These are phyloP conservation scores for Aspergillus pseudoterreus DNA, from an alignment of 2,329 filamentous ascomycete genomes.

Conservation along the genomic window DNA sequence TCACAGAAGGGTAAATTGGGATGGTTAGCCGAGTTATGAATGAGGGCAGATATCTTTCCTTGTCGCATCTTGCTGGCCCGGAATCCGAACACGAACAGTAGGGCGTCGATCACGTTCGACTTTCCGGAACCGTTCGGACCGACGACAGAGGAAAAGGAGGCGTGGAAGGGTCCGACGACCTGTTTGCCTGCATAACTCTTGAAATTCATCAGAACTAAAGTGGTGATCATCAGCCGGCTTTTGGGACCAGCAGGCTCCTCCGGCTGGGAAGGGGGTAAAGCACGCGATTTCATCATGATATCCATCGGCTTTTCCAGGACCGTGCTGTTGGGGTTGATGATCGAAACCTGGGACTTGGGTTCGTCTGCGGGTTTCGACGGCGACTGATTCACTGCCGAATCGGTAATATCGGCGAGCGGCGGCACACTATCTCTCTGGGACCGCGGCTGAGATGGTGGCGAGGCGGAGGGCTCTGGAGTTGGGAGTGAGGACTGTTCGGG, in stretches of 20 bases:
- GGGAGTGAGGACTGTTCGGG: slow-evolving; percentile 41
- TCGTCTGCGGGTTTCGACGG: slow-evolving; percentile 40
- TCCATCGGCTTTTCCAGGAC: slow-evolving; percentile 87
- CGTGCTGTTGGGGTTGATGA: slow-evolving; percentile 72
- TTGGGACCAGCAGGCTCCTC: slow-evolving; percentile 75
- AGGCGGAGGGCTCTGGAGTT: slow-evolving; percentile 52
- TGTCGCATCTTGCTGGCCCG: slow-evolving; percentile 99
- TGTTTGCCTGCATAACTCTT: slow-evolving; percentile 97
- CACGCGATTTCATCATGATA: slow-evolving; percentile 83
- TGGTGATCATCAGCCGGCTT: slow-evolving; percentile 85
- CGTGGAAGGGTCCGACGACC: slow-evolving; percentile 93
- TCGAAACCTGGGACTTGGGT: slow-evolving; percentile 51
- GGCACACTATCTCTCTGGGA: slow-evolving; percentile 46
- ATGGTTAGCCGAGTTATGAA: slow-evolving; percentile 89
- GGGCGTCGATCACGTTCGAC: slow-evolving; percentile 96
- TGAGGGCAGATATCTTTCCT: slow-evolving; percentile 94
- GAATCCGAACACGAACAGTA: slow-evolving; percentile 99
- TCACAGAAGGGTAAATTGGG: slow-evolving; percentile 88
- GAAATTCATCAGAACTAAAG: slow-evolving; percentile 91
- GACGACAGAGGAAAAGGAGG: slow-evolving; percentile 95
- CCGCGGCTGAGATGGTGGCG: slow-evolving; percentile 44
- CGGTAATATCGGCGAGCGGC: slow-evolving; percentile 72
- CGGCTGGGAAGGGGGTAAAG: slow-evolving; percentile 59
- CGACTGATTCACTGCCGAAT: slow-evolving; percentile 61
- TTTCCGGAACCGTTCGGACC: slow-evolving; percentile 98